Conservation (phyloP, 2,329 filamentous ascomycete species). For the Cylindrodendrum hubeiense region DNA sequence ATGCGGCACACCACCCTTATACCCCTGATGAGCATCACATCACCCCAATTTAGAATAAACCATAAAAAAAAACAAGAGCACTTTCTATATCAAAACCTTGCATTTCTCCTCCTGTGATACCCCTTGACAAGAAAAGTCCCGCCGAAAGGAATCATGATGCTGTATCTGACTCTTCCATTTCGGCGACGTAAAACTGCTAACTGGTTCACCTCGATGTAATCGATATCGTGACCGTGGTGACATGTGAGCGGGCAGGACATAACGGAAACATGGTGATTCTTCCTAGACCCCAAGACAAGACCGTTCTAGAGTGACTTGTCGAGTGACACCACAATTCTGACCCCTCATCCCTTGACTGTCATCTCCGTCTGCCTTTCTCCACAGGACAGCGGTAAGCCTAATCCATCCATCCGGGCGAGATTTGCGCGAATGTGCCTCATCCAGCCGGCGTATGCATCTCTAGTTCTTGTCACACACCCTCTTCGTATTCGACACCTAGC, state of each 20-base stretch:
- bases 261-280: too few relatives aligned
- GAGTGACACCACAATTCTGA: neutral
- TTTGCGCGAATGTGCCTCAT: neutral
- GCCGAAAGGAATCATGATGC: too few relatives aligned
- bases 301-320: neutral
- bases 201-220: too few relatives aligned
- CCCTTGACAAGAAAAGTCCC: too few relatives aligned
- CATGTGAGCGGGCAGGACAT: neutral
- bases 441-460: neutral
- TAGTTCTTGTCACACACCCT: neutral
- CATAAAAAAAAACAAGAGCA: slow-evolving; percentile 22
- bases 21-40: slow-evolving; percentile 50
- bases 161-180: neutral
- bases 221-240: too few relatives aligned
- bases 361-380: neutral
- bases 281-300: too few relatives aligned
- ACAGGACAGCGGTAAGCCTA: neutral
- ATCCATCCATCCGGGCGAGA: neutral
- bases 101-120: neutral
- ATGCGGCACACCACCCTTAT: slow-evolving; percentile 42
- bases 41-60: slow-evolving; percentile 31
- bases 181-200: too few relatives aligned
- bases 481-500: neutral
- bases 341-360: neutral
- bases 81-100: slow-evolving; percentile 9